Percentiles rank a stretch among this genome's conserved stretches.
phyloP scores from a whole-genome alignment of 805 yeast genomes.

The Metschnikowia cubensis region DNA sequence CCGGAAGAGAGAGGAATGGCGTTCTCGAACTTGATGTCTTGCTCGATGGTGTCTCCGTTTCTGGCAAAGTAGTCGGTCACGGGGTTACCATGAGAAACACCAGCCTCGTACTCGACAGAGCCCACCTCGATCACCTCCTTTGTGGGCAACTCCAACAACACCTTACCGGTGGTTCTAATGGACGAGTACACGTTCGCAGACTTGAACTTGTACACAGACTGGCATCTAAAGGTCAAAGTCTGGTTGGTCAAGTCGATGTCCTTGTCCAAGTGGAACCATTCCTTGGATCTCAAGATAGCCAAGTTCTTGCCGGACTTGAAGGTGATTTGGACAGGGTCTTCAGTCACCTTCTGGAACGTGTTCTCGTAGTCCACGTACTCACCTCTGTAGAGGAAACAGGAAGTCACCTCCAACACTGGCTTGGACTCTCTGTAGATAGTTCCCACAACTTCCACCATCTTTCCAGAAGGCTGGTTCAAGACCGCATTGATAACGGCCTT shows the following conservation, averaged over 20 bases:
- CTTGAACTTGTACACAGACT: slow-evolving; percentile 79
- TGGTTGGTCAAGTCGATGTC: slow-evolving; percentile 69
- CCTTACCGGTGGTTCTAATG: slow-evolving; percentile 81
- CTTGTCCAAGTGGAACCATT: slow-evolving; percentile 89
- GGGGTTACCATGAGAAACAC: slow-evolving; percentile 94
- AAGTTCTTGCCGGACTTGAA: slow-evolving; percentile 79
- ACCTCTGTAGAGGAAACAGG: slow-evolving; percentile 97
- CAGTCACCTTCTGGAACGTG: slow-evolving; percentile 84
- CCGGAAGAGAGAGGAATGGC: slow-evolving; percentile 77
- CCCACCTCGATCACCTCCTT: slow-evolving; percentile 85
- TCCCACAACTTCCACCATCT: slow-evolving; percentile 93
- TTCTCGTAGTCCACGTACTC: slow-evolving; percentile 80
- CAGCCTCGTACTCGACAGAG: slow-evolving; percentile 81
- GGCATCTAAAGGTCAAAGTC: slow-evolving; percentile 83
- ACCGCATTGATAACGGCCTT: slow-evolving; percentile 85
- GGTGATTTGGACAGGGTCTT: slow-evolving; percentile 79
- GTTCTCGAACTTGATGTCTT: slow-evolving; percentile 86
- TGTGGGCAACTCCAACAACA: slow-evolving; percentile 83
- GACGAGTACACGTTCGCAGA: slow-evolving; percentile 70
- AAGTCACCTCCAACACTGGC: slow-evolving; percentile 90
- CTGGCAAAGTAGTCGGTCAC: slow-evolving; percentile 90
- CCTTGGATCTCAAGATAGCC: slow-evolving; percentile 90
- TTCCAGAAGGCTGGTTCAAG: slow-evolving; percentile 87
- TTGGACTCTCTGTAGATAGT: slow-evolving; percentile 68
- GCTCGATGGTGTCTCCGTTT: slow-evolving; percentile 91